These are phyloP conservation scores for Penicillium sp. DNA, from an alignment of 2,329 filamentous ascomycete genomes.

Conservation along the genomic window DNA sequence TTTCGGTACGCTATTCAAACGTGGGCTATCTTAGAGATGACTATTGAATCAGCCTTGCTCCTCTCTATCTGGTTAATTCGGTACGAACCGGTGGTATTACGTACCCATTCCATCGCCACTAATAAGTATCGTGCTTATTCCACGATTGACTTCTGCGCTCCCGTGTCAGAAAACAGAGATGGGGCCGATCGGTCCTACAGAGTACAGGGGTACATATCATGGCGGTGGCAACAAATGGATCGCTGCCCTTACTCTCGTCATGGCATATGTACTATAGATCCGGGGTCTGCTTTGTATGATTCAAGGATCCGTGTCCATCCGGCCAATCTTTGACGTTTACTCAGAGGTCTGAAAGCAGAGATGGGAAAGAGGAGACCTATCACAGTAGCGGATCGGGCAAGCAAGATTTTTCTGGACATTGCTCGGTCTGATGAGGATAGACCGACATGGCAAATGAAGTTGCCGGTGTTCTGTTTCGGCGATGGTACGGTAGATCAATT, in stretches of 20 bases:
- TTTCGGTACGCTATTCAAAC: not conserved
- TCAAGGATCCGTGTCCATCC: not conserved
- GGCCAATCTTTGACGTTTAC: not conserved
- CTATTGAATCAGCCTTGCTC: conserved; percentile 5
- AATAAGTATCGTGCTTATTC: conserved; percentile 8
- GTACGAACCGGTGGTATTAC: not conserved
- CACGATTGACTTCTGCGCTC: conserved; percentile 10
- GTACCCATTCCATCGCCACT: conserved; percentile 7
- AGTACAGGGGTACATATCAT: not conserved
- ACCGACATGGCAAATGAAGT: conserved; percentile 11
- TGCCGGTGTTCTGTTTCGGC: conserved; percentile 3
- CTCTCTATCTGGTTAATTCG: not conserved
- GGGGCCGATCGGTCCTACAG: not conserved
- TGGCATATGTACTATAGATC: not conserved
- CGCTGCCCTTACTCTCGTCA: not conserved
- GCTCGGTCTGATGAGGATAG: conserved; percentile 6
- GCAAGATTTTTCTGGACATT: not conserved
- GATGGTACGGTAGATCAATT: conserved; percentile 12
- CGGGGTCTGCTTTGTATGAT: conserved; percentile 3
- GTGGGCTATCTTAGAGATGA: not conserved
- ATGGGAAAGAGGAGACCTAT: not conserved
- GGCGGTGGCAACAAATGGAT: not conserved
- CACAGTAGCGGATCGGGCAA: not conserved
- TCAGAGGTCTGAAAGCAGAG: not conserved
- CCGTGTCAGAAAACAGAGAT: conserved; percentile 8